Base-by-base conservation (phyloP, 2,329 filamentous ascomycete genomes). In the Ophiosphaerella korrae region DNA sequence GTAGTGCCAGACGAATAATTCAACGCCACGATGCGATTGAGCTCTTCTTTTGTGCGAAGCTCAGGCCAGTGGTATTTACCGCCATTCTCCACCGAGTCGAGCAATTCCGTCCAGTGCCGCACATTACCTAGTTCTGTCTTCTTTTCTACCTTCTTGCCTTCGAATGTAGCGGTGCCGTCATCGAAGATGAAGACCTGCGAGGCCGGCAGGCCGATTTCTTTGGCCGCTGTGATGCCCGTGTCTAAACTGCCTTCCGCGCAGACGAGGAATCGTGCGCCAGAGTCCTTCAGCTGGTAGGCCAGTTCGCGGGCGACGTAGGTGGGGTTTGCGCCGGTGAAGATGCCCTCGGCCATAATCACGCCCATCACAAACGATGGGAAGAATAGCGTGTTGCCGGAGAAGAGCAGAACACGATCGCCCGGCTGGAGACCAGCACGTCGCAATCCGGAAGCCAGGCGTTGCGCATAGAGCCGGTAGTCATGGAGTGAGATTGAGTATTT, bases 1-100 rank as follows among this genome's bases (percentile, higher is more conserved):
- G 91, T 95, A 1, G 88, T 92, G 9, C 90, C 85, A 26, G 83
- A 87, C 57, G 85, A 89, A 74, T 93, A 95, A 72, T 95, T 94
- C 55, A 95, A 81, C 6, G 84, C 87, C 59, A 87, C 84, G 1
- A 84, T 83, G 5, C 80, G 79, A 48, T 80, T 60, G 21, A 75
- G 71, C 50, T 79, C 79, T 2, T 83, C 74, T 35, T 81, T 76
- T 0, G 75, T 70, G 0, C 78, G 64, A 41, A 79, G 80, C 50
- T 86, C 80, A 13, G 81, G 70, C 89, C 90, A 94, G 41, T 75
- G 72, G 69, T 88, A 92, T 2, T 64, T 66, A 2, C 77, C 72
- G 1, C 83, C 88, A 35, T 83, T 77, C 9, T 75, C 68, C 40
- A 55, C 52, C 0, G 60, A 63, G 14, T 67, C 69, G 2, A 90